Conservation (phyloP, 202 grass and related monocot genomes). For the Panicum virgatum region DNA sequence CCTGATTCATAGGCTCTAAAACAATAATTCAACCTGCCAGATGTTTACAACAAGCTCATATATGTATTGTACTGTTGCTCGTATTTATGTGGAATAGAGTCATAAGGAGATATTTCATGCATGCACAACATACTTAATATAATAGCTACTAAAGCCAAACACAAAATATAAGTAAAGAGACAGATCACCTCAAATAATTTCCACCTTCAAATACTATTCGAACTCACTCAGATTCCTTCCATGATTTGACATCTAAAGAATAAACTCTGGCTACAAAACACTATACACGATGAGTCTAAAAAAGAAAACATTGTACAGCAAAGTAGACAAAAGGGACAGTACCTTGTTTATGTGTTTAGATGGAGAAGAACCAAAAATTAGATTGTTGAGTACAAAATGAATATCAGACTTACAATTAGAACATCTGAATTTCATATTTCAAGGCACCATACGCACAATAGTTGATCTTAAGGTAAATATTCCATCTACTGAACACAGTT, state of each 20-base stretch:
- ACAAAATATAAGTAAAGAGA: neutral
- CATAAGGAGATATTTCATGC: conserved; percentile 3
- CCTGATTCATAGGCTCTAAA: conserved; percentile 11
- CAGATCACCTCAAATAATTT: neutral
- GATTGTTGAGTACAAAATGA: neutral
- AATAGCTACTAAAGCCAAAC: neutral
- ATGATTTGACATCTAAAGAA: neutral
- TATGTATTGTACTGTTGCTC: neutral
- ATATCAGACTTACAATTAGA: neutral
- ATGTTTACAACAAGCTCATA: neutral
- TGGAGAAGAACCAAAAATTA: neutral
- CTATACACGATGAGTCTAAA: neutral
- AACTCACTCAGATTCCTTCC: neutral
- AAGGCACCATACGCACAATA: neutral
- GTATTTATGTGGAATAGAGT: neutral
- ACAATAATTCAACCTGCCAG: neutral
- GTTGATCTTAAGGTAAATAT: too few species aligned
- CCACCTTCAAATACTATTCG: neutral
- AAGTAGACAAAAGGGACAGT: neutral
- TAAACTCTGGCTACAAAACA: neutral
- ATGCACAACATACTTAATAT: neutral
- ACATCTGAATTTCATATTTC: neutral
- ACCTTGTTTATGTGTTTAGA: neutral
- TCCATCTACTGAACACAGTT: neutral
- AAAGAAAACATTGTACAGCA: neutral